Base-by-base conservation (phyloP, 2,329 filamentous ascomycete genomes). In the Penicillium italicum region DNA sequence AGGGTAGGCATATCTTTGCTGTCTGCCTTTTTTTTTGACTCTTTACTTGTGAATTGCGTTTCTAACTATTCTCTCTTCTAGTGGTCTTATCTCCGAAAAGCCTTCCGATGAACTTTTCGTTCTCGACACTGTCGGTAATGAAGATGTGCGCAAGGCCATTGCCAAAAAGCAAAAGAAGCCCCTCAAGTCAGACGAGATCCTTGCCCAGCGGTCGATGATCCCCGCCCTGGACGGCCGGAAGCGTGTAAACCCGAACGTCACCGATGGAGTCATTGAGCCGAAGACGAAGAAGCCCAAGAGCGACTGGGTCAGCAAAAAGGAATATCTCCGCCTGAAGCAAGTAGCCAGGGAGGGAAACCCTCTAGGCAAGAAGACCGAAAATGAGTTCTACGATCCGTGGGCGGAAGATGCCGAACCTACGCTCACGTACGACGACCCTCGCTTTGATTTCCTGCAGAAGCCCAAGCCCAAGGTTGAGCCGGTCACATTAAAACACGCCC, bases 121-220 rank as follows among this genome's bases (percentile, higher is more conserved):
- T 33, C 76, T 97, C 68, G 94, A 97, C 70, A 85, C 85, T 1
- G 79, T 80, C 46, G 90, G 92, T 58, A 87, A 91, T 66, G 76
- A 80, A 46, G 77, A 82, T 50, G 84, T 91, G 58, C 79, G 84
- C 53, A 88, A 86, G 69, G 76, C 82, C 59, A 80, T 85, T 66
- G 80, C 84, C 59, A 88, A 87, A 70, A 77, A 79, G 62, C 84
- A 86, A 70, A 97, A 96, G 77, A 97, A 96, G 77, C 81, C 83
- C 5, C 83, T 99, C 63, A 96, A 91, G 75, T 86, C 87, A 61
- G 93, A 99, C 71, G 90, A 97, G 70, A 97, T 99, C 61, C 86
- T 99, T 65, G 86, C 88, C 30, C 82, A 87, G 67, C 87, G 94
- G 59, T 97, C 92, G 34, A 86, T 86, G 12, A 82, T 97, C 9